A percentile compares a stretch with the other conserved stretches of the same genome.
These are phyloP conservation scores for Mycena sanguinolenta DNA, from an alignment of 768 basidiomycete species.

Conservation along the genomic window DNA sequence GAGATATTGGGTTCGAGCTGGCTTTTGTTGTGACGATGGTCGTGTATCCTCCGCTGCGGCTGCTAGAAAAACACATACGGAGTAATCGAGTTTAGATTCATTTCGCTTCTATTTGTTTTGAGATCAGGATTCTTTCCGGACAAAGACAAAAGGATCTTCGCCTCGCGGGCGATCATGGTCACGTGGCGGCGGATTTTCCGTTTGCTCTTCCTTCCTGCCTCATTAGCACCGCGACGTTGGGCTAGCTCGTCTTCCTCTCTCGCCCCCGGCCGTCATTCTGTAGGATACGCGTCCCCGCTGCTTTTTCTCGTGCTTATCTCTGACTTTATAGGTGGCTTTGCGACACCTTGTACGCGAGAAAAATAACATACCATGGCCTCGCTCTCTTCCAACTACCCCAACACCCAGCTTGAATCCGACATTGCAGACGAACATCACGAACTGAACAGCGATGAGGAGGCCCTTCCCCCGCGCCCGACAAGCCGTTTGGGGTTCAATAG, in stretches of 20 bases:
- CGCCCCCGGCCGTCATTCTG: background rate
- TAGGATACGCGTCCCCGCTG: conserved; percentile 2
- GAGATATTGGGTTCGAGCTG: conserved; percentile 88
- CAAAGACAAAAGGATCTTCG: conserved; percentile 5
- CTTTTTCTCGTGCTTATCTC: conserved; percentile 1
- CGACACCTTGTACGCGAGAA: conserved; percentile 6
- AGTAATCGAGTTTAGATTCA: conserved; percentile 19
- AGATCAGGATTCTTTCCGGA: background rate
- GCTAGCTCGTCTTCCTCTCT: background rate
- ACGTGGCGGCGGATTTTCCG: background rate
- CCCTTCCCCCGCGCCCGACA: conserved; percentile 58
- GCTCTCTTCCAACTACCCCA: conserved; percentile 26
- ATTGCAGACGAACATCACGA: conserved; percentile 35
- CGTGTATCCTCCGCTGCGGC: conserved; percentile 71
- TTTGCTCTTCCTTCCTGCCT: background rate
- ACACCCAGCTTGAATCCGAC: conserved; percentile 30
- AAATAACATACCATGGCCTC: conserved; percentile 24
- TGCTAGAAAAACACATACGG: conserved; percentile 57
- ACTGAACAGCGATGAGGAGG: conserved; percentile 35
- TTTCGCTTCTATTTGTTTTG: background rate
- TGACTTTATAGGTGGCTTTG: conserved; percentile 23
- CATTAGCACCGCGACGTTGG: conserved; percentile 13
- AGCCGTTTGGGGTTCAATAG: conserved; percentile 64
- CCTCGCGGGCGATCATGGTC: background rate
- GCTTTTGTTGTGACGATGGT: conserved; percentile 69